These are phyloP conservation scores for Plantago coronopus DNA, from an alignment of 305 asterid species.

Conservation along the genomic window DNA sequence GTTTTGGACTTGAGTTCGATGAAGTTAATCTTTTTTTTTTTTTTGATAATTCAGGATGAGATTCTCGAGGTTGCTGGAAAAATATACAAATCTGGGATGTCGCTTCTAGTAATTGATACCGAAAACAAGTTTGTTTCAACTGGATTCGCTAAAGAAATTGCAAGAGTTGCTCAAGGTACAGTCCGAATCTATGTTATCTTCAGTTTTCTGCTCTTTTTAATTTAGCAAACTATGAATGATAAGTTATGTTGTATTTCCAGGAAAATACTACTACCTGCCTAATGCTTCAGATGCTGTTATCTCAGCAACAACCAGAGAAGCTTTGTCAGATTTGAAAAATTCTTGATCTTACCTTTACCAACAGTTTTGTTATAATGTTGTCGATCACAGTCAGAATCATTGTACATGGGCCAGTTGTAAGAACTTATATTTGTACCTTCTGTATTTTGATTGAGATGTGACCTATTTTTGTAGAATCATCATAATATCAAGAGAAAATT, in stretches of 20 bases:
- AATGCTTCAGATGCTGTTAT: constrained; percentile 98
- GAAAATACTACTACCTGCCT: constrained; percentile 94
- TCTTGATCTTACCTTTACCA: constrained; percentile 23
- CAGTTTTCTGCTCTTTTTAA: neutral
- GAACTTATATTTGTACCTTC: constrained; percentile 12
- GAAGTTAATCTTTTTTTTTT: neutral
- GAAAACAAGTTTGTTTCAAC: constrained; percentile 97
- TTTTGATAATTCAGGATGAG: constrained; percentile 56
- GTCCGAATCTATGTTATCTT: neutral
- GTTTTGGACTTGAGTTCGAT: neutral
- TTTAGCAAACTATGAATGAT: neutral
- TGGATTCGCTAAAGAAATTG: constrained; percentile 96
- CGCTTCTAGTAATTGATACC: constrained; percentile 92
- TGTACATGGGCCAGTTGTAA: constrained; percentile 9
- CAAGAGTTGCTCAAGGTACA: constrained; percentile 93
- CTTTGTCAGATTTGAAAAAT: constrained; percentile 72
- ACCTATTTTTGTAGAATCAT: neutral
- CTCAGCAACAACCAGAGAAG: constrained; percentile 89
- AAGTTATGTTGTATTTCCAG: constrained; percentile 33
- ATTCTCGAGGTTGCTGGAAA: constrained; percentile 96
- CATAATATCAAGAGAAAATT: neutral
- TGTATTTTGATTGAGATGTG: constrained; percentile 6
- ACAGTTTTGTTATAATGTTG: neutral
- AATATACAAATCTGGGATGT: constrained; percentile 92
- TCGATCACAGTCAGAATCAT: neutral